A percentile compares a stretch with the other conserved stretches of the same genome.
Conservation (phyloP, 345 rosid species). For the Lepidium sativum region DNA sequence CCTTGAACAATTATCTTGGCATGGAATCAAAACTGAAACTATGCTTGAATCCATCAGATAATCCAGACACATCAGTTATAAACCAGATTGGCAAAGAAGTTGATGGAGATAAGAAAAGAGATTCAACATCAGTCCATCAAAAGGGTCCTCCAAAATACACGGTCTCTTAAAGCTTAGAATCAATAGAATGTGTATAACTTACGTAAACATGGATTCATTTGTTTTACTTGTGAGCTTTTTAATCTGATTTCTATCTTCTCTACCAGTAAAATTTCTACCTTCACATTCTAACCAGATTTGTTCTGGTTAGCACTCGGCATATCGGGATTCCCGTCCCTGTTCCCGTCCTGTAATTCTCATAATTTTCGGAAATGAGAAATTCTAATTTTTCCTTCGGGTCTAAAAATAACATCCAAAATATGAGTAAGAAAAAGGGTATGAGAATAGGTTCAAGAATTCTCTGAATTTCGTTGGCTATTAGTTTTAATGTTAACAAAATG, state of each 20-base stretch:
- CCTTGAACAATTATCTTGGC: slow-evolving; percentile 65
- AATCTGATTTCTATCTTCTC: neutral
- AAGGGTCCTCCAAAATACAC: slow-evolving; percentile 37
- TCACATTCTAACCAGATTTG: too few relatives aligned
- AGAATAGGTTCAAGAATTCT: too few relatives aligned
- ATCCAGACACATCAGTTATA: slow-evolving; percentile 22
- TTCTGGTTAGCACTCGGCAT: too few relatives aligned
- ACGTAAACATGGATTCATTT: slow-evolving; percentile 8
- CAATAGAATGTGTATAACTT: neutral
- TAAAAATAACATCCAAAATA: too few relatives aligned
- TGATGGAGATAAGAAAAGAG: slow-evolving; percentile 16
- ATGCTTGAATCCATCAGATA: slow-evolving; percentile 39
- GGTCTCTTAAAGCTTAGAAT: slow-evolving; percentile 23
- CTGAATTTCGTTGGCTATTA: too few relatives aligned
- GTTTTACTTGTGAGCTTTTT: slow-evolving; percentile 5
- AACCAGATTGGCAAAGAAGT: neutral
- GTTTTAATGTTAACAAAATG: too few relatives aligned
- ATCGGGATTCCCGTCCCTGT: too few relatives aligned
- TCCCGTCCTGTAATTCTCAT: too few relatives aligned
- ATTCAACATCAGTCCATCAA: slow-evolving; percentile 22
- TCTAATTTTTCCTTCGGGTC: too few relatives aligned
- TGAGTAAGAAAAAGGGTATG: too few relatives aligned
- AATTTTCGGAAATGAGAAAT: too few relatives aligned
- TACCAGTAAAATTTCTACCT: neutral
- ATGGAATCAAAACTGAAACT: slow-evolving; percentile 56